phyloP scores from a whole-genome alignment of 2,329 filamentous ascomycete genomes.

The Colletotrichum graminicola region DNA sequence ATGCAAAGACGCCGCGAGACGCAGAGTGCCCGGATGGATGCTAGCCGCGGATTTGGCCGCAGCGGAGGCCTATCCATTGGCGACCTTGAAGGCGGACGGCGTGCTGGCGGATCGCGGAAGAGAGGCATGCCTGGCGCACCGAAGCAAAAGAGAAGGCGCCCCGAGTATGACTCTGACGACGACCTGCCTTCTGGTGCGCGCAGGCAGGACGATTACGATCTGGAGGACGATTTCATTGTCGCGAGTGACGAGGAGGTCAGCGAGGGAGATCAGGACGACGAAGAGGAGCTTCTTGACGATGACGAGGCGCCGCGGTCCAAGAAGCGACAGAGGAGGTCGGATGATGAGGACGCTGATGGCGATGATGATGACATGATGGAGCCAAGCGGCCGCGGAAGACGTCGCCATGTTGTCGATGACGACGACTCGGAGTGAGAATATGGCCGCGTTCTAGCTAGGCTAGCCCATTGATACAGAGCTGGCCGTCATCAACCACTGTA shows the following conservation, averaged over 20 bases:
- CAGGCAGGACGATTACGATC: conserved; percentile 80
- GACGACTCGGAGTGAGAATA: conserved; percentile 64
- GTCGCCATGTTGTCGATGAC: conserved; percentile 70
- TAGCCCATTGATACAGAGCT: not conserved
- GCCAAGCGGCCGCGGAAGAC: conserved; percentile 60
- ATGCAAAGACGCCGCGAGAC: conserved; percentile 76
- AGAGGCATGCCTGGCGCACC: conserved; percentile 62
- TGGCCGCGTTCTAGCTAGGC: not conserved
- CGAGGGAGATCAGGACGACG: conserved; percentile 70
- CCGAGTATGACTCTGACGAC: conserved; percentile 83
- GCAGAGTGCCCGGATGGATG: conserved; percentile 73
- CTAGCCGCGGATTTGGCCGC: conserved; percentile 62
- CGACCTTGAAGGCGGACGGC: conserved; percentile 74
- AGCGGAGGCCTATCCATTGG: conserved; percentile 74
- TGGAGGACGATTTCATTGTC: conserved; percentile 84
- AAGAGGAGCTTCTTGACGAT: conserved; percentile 67
- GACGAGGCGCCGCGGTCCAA: conserved; percentile 60
- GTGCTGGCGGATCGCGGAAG: conserved; percentile 64
- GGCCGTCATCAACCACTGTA: conserved; percentile 12
- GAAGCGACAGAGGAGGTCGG: conserved; percentile 61
- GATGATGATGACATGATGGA: conserved; percentile 64
- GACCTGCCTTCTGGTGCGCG: conserved; percentile 72
- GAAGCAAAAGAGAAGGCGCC: conserved; percentile 66
- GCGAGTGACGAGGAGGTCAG: conserved; percentile 77
- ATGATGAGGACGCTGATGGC: conserved; percentile 60